Percentiles rank a stretch among this genome's conserved stretches.
Evolutionary conservation across 2,329 filamentous ascomycete species (phyloP).

Genomic region (Trichoderma afroharzianum): DNA sequence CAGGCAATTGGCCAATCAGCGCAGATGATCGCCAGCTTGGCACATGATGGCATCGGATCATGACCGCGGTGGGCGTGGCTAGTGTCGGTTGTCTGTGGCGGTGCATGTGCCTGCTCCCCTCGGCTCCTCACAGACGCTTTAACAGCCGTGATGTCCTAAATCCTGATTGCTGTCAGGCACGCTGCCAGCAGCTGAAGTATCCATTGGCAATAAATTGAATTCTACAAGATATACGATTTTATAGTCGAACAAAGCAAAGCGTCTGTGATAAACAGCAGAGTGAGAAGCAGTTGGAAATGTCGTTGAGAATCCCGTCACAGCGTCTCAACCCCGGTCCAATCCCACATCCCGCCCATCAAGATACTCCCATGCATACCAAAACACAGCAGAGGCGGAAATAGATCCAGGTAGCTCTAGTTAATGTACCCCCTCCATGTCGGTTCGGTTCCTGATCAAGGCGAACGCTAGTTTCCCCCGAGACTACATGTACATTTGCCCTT

Average conservation of each 20-base stretch:
- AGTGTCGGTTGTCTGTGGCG: background rate
- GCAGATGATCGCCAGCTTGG: background rate
- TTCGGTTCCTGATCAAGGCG: background rate
- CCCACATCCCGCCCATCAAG: background rate
- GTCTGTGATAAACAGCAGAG: too few species aligned
- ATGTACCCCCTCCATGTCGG: background rate
- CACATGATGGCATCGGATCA: too few species aligned
- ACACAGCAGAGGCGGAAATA: accelerated
- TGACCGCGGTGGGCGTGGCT: too few species aligned
- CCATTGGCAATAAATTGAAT: too few species aligned
- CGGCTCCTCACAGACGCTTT: background rate
- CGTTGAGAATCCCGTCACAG: background rate
- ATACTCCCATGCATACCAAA: background rate
- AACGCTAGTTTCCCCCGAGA: background rate
- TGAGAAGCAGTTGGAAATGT: background rate
- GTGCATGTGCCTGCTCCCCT: background rate
- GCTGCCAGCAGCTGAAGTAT: too few species aligned
- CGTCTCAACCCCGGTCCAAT: background rate
- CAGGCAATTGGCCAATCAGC: background rate
- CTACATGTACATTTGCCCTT: too few species aligned
- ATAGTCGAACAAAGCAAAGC: too few species aligned
- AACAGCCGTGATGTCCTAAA: background rate
- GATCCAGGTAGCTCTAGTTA: background rate
- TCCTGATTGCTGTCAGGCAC: background rate
- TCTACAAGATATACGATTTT: too few species aligned